These are phyloP conservation scores for Pseudozyma thailandica DNA, from an alignment of 1,284 basidiomycete species.

Conservation along the genomic window DNA sequence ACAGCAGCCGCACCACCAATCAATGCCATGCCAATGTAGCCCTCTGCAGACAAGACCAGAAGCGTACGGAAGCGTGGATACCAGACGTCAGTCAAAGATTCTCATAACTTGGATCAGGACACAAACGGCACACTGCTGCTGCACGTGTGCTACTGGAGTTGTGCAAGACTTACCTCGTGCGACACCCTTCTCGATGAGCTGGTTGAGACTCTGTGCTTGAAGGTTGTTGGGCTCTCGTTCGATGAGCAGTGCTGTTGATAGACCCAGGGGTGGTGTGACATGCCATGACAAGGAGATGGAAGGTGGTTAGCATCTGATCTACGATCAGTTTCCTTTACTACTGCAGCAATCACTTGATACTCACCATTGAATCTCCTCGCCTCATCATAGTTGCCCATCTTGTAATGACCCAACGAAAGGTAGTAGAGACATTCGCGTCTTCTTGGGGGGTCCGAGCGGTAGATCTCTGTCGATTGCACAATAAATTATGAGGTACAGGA, in stretches of 20 bases:
- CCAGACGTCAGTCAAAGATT: not conserved
- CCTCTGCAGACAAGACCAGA: conserved; percentile 72
- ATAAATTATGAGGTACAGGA: too few species aligned
- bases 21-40: conserved; percentile 93
- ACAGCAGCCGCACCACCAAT: conserved; percentile 88
- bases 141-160: too few species aligned
- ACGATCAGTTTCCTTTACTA: not conserved
- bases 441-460: conserved; percentile 85
- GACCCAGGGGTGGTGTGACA: not conserved
- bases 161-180: conserved; percentile 76
- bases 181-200: conserved; percentile 87
- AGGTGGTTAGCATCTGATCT: not conserved
- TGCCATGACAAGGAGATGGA: not conserved
- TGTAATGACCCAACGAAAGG: conserved; percentile 94
- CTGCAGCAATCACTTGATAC: too few species aligned
- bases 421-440: conserved; percentile 97
- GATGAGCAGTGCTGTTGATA: conserved; percentile 83
- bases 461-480: conserved; percentile 79
- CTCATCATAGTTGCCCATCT: conserved; percentile 94
- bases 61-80: not conserved
- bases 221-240: conserved; percentile 94
- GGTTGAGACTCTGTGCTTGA: conserved; percentile 86
- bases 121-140: too few species aligned
- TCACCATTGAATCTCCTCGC: conserved; percentile 91
- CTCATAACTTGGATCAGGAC: too few species aligned